These are phyloP conservation scores for Fusarium kyushuense DNA, from an alignment of 2,329 filamentous ascomycete species.

Conservation along the genomic window DNA sequence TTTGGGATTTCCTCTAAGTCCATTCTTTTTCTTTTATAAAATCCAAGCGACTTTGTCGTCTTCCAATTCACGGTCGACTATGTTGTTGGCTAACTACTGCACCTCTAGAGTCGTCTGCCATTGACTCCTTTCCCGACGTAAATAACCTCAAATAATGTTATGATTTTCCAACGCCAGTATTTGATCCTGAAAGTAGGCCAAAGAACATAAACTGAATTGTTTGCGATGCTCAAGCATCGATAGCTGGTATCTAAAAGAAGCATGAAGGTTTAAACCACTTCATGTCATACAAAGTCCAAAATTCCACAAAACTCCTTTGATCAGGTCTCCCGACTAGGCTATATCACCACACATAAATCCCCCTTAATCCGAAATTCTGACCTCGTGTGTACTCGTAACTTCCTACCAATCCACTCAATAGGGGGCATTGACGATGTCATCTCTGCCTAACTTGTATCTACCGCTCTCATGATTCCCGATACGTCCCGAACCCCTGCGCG, in stretches of 20 bases:
- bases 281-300: conserved; percentile 36
- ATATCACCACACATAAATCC: conserved; percentile 1
- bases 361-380: not conserved
- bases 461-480: conserved; percentile 67
- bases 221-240: conserved; percentile 33
- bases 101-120: not conserved
- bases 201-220: conserved; percentile 22
- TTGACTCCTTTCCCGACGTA: not conserved
- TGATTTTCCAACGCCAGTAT: not conserved
- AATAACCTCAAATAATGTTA: not conserved
- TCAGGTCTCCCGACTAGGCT: conserved; percentile 22
- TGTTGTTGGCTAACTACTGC: not conserved
- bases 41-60: not conserved
- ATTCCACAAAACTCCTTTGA: conserved; percentile 43
- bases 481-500: conserved; percentile 62
- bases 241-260: conserved; percentile 47
- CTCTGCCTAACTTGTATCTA: conserved; percentile 79
- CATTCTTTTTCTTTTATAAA: conserved; percentile 29
- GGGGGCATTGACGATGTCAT: conserved; percentile 84
- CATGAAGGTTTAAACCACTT: conserved; percentile 25
- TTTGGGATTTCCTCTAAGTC: conserved; percentile 33
- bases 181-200: too few species aligned
- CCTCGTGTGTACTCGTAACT: not conserved
- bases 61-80: not conserved
- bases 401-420: conserved; percentile 56